These are phyloP conservation scores for Torulaspora indica DNA, from an alignment of 805 yeast species.

Conservation along the genomic window DNA sequence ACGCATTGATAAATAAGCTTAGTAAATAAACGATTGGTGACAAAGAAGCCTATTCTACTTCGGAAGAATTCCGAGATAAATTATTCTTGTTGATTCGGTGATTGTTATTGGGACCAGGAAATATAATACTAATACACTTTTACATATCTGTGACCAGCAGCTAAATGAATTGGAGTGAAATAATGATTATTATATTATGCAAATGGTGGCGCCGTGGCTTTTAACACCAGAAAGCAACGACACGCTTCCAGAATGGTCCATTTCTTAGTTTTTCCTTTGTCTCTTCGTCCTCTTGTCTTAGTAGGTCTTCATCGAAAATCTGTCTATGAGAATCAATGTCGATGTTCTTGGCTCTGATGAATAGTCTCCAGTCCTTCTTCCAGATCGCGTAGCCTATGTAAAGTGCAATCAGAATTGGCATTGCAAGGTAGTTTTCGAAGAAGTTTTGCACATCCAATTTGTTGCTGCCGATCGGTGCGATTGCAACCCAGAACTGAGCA, in stretches of 20 bases:
- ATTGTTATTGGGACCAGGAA: background rate
- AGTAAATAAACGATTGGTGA: background rate
- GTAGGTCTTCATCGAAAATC: conserved; percentile 33
- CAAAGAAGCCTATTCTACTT: background rate
- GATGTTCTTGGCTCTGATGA: conserved; percentile 31
- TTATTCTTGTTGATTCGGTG: background rate
- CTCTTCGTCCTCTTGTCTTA: conserved; percentile 36
- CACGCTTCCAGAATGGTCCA: conserved; percentile 29
- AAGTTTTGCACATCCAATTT: conserved; percentile 40
- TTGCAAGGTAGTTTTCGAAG: conserved; percentile 45
- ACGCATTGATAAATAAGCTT: background rate
- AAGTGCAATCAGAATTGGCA: conserved; percentile 42
- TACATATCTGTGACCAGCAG: conserved; percentile 8
- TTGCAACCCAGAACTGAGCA: conserved; percentile 64
- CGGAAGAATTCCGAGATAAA: no score
- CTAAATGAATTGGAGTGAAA: conserved; percentile 2
- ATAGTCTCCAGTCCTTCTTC: conserved; percentile 42
- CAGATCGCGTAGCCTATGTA: conserved; percentile 45
- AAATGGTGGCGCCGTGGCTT: background rate
- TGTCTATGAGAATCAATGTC: conserved; percentile 33
- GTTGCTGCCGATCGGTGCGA: conserved; percentile 46
- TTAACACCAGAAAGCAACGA: conserved; percentile 35
- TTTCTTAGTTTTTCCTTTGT: conserved; percentile 27
- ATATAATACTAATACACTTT: conserved; percentile 4
- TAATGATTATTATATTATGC: conserved; percentile 3